A percentile compares a stretch with the other conserved stretches of the same genome.
Evolutionary conservation across 495 filamentous ascomycete species (phyloP).

Genomic region (Rostrohypoxylon terebratum): DNA sequence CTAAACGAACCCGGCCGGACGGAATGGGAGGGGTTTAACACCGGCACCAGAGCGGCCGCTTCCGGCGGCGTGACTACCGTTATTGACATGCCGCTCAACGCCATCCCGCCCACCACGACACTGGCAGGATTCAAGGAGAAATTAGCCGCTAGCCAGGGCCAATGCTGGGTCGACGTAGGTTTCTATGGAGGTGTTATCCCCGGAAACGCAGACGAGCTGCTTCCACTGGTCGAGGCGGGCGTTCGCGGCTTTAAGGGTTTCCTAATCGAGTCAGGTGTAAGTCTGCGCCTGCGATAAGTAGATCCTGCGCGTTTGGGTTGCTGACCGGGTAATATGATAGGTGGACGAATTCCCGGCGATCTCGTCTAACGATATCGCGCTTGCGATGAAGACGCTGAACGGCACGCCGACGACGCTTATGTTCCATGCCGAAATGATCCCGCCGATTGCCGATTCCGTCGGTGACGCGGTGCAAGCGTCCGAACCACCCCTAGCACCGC

Average conservation of each 20-base stretch:
- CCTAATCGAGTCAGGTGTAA: constrained; percentile 94
- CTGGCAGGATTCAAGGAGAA: constrained; percentile 85
- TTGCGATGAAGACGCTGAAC: constrained; percentile 81
- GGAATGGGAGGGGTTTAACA: constrained; percentile 98
- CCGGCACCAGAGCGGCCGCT: constrained; percentile 91
- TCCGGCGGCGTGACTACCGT: constrained; percentile 98
- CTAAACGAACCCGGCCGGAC: constrained; percentile 97
- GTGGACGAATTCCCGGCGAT: constrained; percentile 97
- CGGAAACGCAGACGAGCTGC: constrained; percentile 83
- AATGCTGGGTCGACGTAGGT: constrained; percentile 99
- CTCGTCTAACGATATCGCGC: constrained; percentile 78
- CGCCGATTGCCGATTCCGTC: constrained; percentile 83
- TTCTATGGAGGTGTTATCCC: constrained; percentile 98
- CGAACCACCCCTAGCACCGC: constrained; percentile 76
- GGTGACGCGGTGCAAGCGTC: constrained; percentile 82
- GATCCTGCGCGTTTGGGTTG: constrained; percentile 7
- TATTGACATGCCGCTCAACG: constrained; percentile 97
- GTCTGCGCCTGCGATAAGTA: constrained; percentile 48
- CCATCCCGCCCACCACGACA: constrained; percentile 96
- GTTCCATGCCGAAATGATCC: constrained; percentile 99
- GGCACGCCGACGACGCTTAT: constrained; percentile 86
- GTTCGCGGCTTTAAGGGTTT: constrained; percentile 98
- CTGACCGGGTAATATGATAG: constrained; percentile 54
- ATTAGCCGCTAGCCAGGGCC: constrained; percentile 81
- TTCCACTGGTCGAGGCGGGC: constrained; percentile 82